Base-by-base conservation (phyloP, 805 yeast species). In the Teunomyces panamensis region DNA sequence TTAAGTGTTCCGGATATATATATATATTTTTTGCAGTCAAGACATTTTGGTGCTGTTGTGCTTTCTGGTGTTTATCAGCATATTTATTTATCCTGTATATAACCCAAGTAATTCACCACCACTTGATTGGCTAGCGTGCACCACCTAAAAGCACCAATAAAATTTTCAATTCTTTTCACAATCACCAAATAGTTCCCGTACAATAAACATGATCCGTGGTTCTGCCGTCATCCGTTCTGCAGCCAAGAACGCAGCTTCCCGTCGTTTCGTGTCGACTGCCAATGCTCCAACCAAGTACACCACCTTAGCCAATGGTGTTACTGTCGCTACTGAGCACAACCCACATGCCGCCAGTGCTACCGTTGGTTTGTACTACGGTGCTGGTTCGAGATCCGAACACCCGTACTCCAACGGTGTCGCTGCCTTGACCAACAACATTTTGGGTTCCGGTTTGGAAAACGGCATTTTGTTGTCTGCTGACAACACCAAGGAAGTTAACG, bases 361-460 rank as follows among this genome's bases (percentile, higher is more conserved):
- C 32, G 75, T 85, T 56, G 92, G 94, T 68, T 68, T 85, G 49
- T 87, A 77, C 66, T 73, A 77, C 63, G 86, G 85, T 56, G 87
- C 90, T 44, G 96, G 96, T 66, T 82, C 92, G 43, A 75, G 90
- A 65, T 68, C 86, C 46, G 96, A 87, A 69, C 86, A 84, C 69
- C 76, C 88, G 39, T 86, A 82, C 80, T 85, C 83, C 74, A 87
- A 87, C 58, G 96, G 96, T 80, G 81, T 84, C 45, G 80, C 92
- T 47, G 79, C 85, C 53, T 70, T 87, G 57, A 74, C 82, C 55
- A 72, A 85, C 64, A 69, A 76, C 50, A 66, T 78, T 20, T 71
- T 85, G 62, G 39, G 47, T 24, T 58, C 71, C 28, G 59, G 64
- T 49, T 60, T 74, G 20, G 67, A 72, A 44, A 59, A 74, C 32